Evolutionary conservation across 345 rosid genomes (phyloP), one percentile per base, ranked within the genome.

Genomic region (Atalantia buxifolia): DNA sequence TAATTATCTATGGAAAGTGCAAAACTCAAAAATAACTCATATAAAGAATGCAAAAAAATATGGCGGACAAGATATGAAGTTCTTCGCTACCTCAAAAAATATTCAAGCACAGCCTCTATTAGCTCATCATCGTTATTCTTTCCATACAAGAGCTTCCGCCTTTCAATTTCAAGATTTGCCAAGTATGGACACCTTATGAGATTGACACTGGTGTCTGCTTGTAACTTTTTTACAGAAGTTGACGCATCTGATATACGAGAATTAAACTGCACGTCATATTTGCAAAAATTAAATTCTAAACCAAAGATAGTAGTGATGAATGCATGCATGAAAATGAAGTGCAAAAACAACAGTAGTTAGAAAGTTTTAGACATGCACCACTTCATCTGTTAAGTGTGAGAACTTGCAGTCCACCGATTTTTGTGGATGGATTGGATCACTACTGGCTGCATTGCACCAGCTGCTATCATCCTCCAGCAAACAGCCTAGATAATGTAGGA

Each of bases 401-500:
- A 86, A 79, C 77, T 86, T 90, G 89, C 87, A 90, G 74, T 88
- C 93, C 56, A 81, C 83, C 77, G 71, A 71, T 79, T 84, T 86
- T 55, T 79, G 77, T 31, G 89, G 87, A 84, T 76, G 88, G 79
- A 87, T 75, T 76, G 87, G 85, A 87, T 86, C 83, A 74, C 36
- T 72, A 31, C 66, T 76, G 75, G 83, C 83, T 72, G 71, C 88
- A 74, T 56, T 76, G 69, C 83, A 78, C 95, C 90, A 90, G 86
- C 91, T 80, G 79, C 91, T 90, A 63, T 85, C 90, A 85, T 96
- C 98, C 88, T 89, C 97, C 78, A 96, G 88, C 87, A 96, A 85
- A 83, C 99, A 96, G 82, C 91, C 92, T 62, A 96, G 89, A 89
- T 91, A 96, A 76, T 94, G 93, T 74, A 90, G 89, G 87, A 94